phyloP scores from a whole-genome alignment of 2,329 filamentous ascomycete genomes.

The Aureobasidium sp. region DNA sequence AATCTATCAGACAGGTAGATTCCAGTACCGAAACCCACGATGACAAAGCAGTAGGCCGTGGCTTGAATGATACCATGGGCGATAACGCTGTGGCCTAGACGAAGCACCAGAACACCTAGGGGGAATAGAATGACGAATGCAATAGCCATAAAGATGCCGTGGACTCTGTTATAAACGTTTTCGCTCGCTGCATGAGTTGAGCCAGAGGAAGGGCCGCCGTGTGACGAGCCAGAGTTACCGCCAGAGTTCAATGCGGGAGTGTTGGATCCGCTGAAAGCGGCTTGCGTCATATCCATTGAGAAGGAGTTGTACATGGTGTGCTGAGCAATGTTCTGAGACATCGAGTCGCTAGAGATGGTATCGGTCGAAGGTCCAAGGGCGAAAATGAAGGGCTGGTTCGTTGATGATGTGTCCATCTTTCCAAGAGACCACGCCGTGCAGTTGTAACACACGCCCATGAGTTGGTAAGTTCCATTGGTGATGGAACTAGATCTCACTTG shows the following conservation, averaged over 20 bases:
- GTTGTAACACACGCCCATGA: slow-evolving; percentile 30
- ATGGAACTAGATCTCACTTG: slow-evolving; percentile 21
- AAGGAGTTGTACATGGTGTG: slow-evolving; percentile 33
- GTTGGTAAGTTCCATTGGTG: slow-evolving; percentile 18
- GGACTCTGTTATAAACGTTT: slow-evolving; percentile 10
- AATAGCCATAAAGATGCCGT: slow-evolving; percentile 27
- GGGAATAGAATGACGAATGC: slow-evolving; percentile 30
- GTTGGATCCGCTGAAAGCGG: slow-evolving; percentile 18
- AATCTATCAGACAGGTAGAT: slow-evolving; percentile 35
- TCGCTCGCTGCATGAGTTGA: neutral
- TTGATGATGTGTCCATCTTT: slow-evolving; percentile 25
- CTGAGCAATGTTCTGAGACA: slow-evolving; percentile 26
- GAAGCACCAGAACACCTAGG: slow-evolving; percentile 27
- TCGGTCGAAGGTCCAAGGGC: slow-evolving; percentile 29
- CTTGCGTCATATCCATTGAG: slow-evolving; percentile 32
- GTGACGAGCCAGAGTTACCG: slow-evolving; percentile 1
- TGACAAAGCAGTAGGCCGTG: slow-evolving; percentile 28
- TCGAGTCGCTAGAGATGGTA: slow-evolving; percentile 22
- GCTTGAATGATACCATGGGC: slow-evolving; percentile 34
- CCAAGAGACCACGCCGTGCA: slow-evolving; percentile 29
- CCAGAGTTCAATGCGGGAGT: neutral
- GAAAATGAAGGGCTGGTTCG: slow-evolving; percentile 32
- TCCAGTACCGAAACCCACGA: slow-evolving; percentile 32
- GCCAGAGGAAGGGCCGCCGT: slow-evolving; percentile 8
- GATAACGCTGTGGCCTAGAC: slow-evolving; percentile 30